Base-by-base conservation (phyloP, 768 basidiomycete genomes). In the Trametes sanguinea region DNA sequence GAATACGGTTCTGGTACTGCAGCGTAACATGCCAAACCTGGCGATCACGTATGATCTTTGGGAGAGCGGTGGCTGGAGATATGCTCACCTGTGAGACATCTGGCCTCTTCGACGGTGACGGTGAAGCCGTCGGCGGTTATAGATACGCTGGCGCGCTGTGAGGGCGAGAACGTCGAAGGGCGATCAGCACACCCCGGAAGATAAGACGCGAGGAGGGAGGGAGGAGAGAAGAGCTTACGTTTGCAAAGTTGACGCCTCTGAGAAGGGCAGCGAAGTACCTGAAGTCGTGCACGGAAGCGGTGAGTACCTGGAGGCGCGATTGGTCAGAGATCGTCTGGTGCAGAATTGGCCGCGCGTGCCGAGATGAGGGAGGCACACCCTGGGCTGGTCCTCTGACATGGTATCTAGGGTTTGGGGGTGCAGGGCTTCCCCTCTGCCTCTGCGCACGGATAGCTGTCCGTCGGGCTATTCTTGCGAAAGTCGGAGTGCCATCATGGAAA, bases 101-200 rank as follows among this genome's bases (percentile, higher is more conserved):
- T 82, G 1, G 90, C 86, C 72, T 97, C 94, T 75, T 98, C 94
- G 9, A 93, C 94, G 17, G 85, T 84, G 32, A 97, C 81, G 11
- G 84, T 83, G 64, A 97, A 76, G 1, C 94, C 95, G 43, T 79
- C 77, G 16, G 81, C 77, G 27, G 84, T 81, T n/a, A 94, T 80
- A 11, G 82, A 85, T 46, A 97, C 77, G 0, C 85, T 89, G 14
- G 91, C 95, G 64, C 87, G 81, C 90, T 92, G 40, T 59, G 46
- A 54, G 33, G 45, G 53, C 35, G 32, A 32, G 60, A 54, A 50
- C 35, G 50, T 42, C n/a, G 22, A 32, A 46, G 27, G 11, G 61
- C 11, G 48, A n/a, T 43, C 17, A 22, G 32, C 42, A 35, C 42
- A 13, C 27, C 16, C 27, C 47, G 48, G 14, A 22, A 44, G 35